These are phyloP conservation scores for Huntiella bhutanensis DNA, from an alignment of 2,329 filamentous ascomycete species.

Conservation along the genomic window DNA sequence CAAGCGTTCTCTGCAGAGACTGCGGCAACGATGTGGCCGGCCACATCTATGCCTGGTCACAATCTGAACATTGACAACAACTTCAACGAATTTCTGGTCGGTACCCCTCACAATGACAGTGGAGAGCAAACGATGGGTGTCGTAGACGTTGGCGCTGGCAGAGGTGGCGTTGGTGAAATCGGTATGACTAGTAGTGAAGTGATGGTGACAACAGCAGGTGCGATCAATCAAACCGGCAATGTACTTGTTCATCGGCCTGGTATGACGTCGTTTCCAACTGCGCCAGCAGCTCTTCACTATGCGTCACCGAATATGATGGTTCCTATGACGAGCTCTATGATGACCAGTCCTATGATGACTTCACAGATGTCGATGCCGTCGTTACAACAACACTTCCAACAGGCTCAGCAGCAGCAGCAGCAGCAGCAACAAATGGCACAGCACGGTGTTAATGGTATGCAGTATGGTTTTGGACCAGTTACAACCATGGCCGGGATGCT, in stretches of 20 bases:
- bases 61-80: constrained; percentile 9
- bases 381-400: background rate
- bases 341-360: no score
- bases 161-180: background rate
- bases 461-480: background rate
- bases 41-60: constrained; percentile 34
- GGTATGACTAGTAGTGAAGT: background rate
- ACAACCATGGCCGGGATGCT: background rate
- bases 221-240: background rate
- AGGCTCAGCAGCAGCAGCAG: background rate
- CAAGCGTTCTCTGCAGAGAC: constrained; percentile 9
- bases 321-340: no score
- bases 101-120: constrained; percentile 6
- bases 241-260: background rate
- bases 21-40: constrained; percentile 45
- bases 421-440: background rate
- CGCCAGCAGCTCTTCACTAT: background rate
- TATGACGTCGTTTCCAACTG: background rate
- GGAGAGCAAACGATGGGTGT: background rate
- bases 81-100: constrained; percentile 11
- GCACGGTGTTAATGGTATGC: background rate
- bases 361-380: background rate
- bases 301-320: no score
- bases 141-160: background rate
- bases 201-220: background rate